Evolutionary conservation across 139 green algal species (phyloP).

Genomic region (Chlorella ohadii): DNA sequence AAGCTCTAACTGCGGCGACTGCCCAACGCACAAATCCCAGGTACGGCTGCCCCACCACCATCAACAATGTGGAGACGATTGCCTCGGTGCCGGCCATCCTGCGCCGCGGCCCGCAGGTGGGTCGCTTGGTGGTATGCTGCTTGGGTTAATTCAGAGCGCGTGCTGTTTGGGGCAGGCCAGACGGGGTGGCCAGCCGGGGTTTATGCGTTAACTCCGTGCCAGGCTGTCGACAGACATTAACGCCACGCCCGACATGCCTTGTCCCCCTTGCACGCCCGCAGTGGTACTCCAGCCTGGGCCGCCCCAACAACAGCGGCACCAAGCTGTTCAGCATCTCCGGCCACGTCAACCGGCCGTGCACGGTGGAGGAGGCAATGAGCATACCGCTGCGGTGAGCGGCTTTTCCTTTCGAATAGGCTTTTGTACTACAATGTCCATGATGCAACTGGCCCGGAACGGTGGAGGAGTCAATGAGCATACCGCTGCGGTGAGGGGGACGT

Average conservation of each 20-base stretch:
- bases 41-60: conserved; percentile 40
- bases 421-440: no score
- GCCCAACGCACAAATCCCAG: no score
- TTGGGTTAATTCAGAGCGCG: no score
- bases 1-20: no score
- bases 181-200: no score
- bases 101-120: neutral
- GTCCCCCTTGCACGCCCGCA: neutral
- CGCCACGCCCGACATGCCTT: no score
- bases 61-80: conserved; percentile 39
- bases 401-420: no score
- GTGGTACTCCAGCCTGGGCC: conserved; percentile 40
- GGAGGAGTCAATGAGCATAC: conserved; percentile 95
- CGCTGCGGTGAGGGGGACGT: neutral
- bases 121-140: neutral
- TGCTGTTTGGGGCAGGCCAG: no score
- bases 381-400: conserved; percentile 44
- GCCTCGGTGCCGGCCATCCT: conserved; percentile 30
- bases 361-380: conserved; percentile 98
- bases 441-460: conserved; percentile 97
- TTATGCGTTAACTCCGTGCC: no score
- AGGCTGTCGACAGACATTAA: no score
- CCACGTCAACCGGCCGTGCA: conserved; percentile 98
- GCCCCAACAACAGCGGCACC: conserved; percentile 46
- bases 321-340: conserved; percentile 62